These are phyloP conservation scores for Botrytis byssoidea DNA, from an alignment of 2,329 filamentous ascomycete species.

Conservation along the genomic window DNA sequence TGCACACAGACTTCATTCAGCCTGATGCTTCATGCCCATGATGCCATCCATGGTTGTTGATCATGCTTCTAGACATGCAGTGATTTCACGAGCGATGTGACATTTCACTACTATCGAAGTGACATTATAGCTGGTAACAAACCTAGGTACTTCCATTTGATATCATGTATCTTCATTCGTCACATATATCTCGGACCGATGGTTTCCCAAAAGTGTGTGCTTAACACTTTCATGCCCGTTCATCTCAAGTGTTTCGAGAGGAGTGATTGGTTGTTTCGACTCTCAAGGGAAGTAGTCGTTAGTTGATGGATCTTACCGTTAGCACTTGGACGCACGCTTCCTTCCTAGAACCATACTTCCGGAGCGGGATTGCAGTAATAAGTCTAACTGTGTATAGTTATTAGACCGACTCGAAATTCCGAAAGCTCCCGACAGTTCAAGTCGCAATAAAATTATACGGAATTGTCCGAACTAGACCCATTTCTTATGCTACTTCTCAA, in stretches of 20 bases:
- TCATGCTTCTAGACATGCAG: slow-evolving; percentile 10
- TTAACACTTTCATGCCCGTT: not conserved
- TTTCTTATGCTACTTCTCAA: slow-evolving; percentile 13
- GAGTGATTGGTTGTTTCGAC: slow-evolving; percentile 8
- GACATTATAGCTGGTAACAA: not conserved
- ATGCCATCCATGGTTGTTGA: slow-evolving; percentile 11
- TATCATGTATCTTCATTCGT: slow-evolving; percentile 9
- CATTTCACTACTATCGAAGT: slow-evolving; percentile 4
- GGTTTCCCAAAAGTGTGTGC: not conserved
- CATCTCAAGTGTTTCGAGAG: slow-evolving; percentile 2
- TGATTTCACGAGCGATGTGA: not conserved
- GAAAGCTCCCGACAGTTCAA: slow-evolving; percentile 15
- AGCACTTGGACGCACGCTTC: not conserved
- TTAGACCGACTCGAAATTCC: slow-evolving; percentile 1
- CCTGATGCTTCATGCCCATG: slow-evolving; percentile 18
- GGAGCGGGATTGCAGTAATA: slow-evolving; percentile 7
- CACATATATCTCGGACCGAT: slow-evolving; percentile 21
- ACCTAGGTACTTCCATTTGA: slow-evolving; percentile 3
- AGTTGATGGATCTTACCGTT: slow-evolving; percentile 13
- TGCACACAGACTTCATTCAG: slow-evolving; percentile 21
- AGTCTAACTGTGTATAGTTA: slow-evolving; percentile 12
- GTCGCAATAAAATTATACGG: slow-evolving; percentile 1
- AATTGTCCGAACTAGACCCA: slow-evolving; percentile 5
- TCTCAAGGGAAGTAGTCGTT: not conserved
- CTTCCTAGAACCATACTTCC: slow-evolving; percentile 16